Evolutionary conservation across 129 eudicot species (phyloP).

Genomic region (Arctium lappa): DNA sequence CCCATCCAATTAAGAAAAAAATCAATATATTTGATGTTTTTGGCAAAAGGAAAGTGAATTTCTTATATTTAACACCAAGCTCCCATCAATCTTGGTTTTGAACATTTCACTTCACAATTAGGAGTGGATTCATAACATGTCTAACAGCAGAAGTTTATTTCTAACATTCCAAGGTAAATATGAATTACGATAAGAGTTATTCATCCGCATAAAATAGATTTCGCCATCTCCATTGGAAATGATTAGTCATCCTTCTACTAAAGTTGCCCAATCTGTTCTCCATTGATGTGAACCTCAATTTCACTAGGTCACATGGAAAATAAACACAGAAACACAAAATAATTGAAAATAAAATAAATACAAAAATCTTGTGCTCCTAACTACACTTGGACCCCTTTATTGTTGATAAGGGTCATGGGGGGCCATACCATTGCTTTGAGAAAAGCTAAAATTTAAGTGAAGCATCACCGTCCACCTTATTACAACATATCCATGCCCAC

Average conservation of each 20-base stretch:
- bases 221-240: not conserved
- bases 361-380: conserved; percentile 13
- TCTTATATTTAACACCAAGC: conserved; percentile 1
- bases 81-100: conserved; percentile 7
- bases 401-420: not conserved
- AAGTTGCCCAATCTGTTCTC: not conserved
- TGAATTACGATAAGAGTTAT: not conserved
- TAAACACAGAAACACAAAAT: not conserved
- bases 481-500: conserved; percentile 22
- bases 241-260: not conserved
- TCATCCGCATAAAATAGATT: not conserved
- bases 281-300: not conserved
- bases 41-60: not conserved
- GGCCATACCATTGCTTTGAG: conserved; percentile 4
- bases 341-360: not conserved
- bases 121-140: not conserved
- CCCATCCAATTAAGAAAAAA: not conserved
- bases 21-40: not conserved
- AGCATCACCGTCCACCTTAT: conserved; percentile 12
- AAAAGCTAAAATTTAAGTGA: conserved; percentile 22
- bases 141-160: conserved; percentile 18
- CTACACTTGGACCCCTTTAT: conserved; percentile 18
- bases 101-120: not conserved
- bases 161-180: not conserved
- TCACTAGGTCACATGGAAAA: not conserved